Base-by-base conservation (phyloP, 345 rosid genomes). In the Pistacia integerrima region DNA sequence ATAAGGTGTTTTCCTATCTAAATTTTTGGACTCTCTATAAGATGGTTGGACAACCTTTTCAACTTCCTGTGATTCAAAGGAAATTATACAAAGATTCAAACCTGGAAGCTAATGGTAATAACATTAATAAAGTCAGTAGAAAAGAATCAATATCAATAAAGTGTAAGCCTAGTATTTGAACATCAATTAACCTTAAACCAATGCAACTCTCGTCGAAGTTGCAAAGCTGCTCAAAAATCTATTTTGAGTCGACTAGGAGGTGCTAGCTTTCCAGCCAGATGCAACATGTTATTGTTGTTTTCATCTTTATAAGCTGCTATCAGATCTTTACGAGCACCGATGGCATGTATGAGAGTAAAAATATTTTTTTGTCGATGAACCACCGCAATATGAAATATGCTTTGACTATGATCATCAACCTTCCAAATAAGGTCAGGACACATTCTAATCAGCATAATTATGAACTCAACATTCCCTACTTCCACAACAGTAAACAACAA, bases 201-300 rank as follows among this genome's bases (percentile, higher is more conserved):
- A 8, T 70, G 61, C 7, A 87, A 51, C 55, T 84, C 88, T 46
- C 81, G 74, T 56, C 73, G 88, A 60, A 84, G 77, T 58, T 87
- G 86, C 17, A 87, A 81, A 52, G 88, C 88, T 73, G 86, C 86
- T 12, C 90, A 86, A 0, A 86, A 81, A 38, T 73, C 82, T 38
- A 67, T 71, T 4, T 84, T 79, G 4, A 87, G 82, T 25, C 84
- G 74, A 70, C 63, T 58, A 0, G 71, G 82, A 52, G 82, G 80
- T 0, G 84, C 80, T 4, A 80, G 63, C 54, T 67, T 70, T 77
- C 75, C 85, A 9, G 83, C 84, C 57, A 84, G 74, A 75, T 84
- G 90, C 77, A 84, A 33, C 56, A 84, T 78, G 66, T 80, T 79
- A 48, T 74, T 79, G 13, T 77, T 70, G 56, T 76, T 44, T 33